Base-by-base conservation (phyloP, 2,329 filamentous ascomycete species). In the Xylariales sp. region DNA sequence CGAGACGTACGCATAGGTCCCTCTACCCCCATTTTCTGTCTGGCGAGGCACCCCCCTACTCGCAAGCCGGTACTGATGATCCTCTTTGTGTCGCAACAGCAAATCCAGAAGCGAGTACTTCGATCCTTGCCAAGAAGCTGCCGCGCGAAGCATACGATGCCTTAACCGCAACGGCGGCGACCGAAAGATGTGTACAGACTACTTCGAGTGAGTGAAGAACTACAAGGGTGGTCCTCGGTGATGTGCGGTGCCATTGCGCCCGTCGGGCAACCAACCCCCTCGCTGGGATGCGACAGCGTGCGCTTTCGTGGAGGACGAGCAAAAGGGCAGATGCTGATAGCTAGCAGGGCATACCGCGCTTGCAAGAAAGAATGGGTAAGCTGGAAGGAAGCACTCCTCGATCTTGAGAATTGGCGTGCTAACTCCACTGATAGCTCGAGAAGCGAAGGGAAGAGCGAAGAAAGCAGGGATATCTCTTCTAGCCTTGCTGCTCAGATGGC, bases 91-190 rank as follows among this genome's bases (percentile, higher is more conserved):
- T 18, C 32, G 33, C 39, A 28, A 43, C 54, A 95, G 91, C 50
- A 97, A 97, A 72, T 76, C 74, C 39, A 79, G 83, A 55, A 95
- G 89, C 70, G 83, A 96, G 60, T 97, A 85, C 66, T 88, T 87
- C 60, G 93, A 98, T 54, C 93, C 93, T 2, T 98, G 93, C 63
- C 91, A 97, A 61, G 91, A 95, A 54, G 88, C 88, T 5, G 91
- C 93, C 6, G 72, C 84, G 49, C 77, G 78, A 56, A 96, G 90
- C 63, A 82, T 96, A 50, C 83, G 80, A 60, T 98, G 93, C 56
- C 67, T 98, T 56, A 83, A 89, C 58, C 79, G 93, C 16, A 98
- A 98, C 60, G 82, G 76, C 16, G 90, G 87, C 12, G 88, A 97
- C 57, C 78, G 82, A 48, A 71, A 82, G n/a, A 85, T 97, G 85